phyloP scores from a whole-genome alignment of 352 stramenopile genomes.

The Pythium grandisporangium region DNA sequence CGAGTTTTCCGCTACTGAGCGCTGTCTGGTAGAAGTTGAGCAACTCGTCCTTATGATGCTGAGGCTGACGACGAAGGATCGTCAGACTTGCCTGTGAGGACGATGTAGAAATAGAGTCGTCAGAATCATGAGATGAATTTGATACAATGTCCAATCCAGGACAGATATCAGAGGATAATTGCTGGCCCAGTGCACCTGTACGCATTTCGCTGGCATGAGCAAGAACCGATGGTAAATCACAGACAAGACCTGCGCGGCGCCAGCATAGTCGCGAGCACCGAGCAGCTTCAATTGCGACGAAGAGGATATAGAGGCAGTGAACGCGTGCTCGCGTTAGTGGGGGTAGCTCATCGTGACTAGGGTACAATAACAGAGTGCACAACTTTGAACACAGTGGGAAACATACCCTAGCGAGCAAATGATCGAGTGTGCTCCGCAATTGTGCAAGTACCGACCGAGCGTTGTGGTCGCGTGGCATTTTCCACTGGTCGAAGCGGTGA shows the following conservation, averaged over 20 bases:
- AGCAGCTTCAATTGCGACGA: slow-evolving; percentile 27
- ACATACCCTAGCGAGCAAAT: slow-evolving; percentile 38
- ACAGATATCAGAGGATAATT: slow-evolving; percentile 1
- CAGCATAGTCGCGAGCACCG: slow-evolving; percentile 57
- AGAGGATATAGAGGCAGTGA: too few species aligned
- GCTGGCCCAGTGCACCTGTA: slow-evolving; percentile 32
- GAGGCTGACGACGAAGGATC: slow-evolving; percentile 49
- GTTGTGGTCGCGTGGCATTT: slow-evolving; percentile 12
- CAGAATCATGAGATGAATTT: too few species aligned
- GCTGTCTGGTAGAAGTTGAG: slow-evolving; percentile 44
- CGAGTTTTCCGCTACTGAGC: slow-evolving; percentile 27
- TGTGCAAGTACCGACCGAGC: slow-evolving; percentile 15
- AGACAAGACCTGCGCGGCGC: slow-evolving; percentile 49
- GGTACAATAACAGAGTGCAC: neutral
- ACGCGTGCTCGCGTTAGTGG: too few species aligned
- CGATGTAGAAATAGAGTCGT: neutral
- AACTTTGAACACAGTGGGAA: neutral
- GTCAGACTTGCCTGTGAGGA: slow-evolving; percentile 73
- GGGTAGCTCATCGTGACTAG: neutral
- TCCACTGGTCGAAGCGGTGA: slow-evolving; percentile 54
- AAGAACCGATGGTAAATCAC: slow-evolving; percentile 65
- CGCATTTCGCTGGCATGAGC: slow-evolving; percentile 39
- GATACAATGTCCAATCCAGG: too few species aligned
- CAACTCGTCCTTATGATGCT: slow-evolving; percentile 36
- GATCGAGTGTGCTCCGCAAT: slow-evolving; percentile 31